Evolutionary conservation across 2,329 filamentous ascomycete genomes (phyloP), one percentile per base, ranked within the genome.

Genomic region (Stagonosporopsis tanaceti): DNA sequence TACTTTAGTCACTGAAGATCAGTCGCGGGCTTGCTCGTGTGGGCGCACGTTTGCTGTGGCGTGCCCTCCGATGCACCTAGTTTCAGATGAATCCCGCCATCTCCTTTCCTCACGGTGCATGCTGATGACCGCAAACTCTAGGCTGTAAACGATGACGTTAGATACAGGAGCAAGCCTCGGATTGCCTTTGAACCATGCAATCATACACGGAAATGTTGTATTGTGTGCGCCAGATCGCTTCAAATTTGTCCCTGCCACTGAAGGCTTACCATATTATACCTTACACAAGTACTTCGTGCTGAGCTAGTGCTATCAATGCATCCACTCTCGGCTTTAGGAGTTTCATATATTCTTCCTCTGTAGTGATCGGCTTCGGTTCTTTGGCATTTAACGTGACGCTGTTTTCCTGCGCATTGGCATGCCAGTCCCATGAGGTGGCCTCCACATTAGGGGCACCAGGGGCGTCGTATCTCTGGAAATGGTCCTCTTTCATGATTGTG

Each of bases 351-450:
- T 62, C 64, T 50, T 74, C 69, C 45, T 79, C 74, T 15, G 67
- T 66, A 44, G 78, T 61, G 8, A 72, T 30, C 1, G 55, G 57
- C 55, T 69, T 75, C 7, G 73, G 59, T 7, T 66, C 55, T 17
- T 54, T 46, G 1, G 72, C 73, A 30, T 68, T 46, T 15, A 81
- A 60, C 5, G 62, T 65, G 40, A 77, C 73, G 2, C 51, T 66
- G 50, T 74, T 64, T 3, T 62, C 69, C 2, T 59, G 40, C 0
- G 63, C 51, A 59, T 76, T 67, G 51, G 67, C 76, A 2, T 48
- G 61, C 77, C 78, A 79, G 6, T 60, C 61, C 78, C 77, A 81
- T 77, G 77, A 79, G 0, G 67, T 73, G 14, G 53, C 53, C 50
- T 77, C 76, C 4, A 64, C n/a, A 15, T 65, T 60, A 0, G 72